Conservation (phyloP, 805 yeast genomes). For the Maudiozyma saulgeensis region DNA sequence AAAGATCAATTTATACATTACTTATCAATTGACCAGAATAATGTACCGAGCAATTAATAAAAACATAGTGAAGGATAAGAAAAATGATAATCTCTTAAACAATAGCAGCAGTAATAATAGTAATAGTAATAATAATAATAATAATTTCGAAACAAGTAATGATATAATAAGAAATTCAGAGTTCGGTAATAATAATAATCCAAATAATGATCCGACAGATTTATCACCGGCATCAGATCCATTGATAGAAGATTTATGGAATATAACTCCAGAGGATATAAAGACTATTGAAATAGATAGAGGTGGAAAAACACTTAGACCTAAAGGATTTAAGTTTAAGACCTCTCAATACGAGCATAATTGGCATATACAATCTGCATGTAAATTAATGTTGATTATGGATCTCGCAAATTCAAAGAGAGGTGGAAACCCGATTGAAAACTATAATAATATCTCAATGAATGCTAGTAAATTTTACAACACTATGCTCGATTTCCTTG, state of each 20-base stretch:
- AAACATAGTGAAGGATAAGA: not conserved
- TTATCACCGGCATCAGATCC: not conserved
- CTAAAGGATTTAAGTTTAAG: conserved; percentile 18
- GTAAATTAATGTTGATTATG: conserved; percentile 46
- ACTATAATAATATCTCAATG: conserved; percentile 23
- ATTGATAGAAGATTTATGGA: conserved; percentile 1
- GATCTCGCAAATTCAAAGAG: conserved; percentile 39
- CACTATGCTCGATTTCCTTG: conserved; percentile 69
- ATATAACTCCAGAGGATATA: not conserved
- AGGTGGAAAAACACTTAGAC: not conserved
- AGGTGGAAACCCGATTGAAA: not conserved
- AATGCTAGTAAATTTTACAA: conserved; percentile 48
- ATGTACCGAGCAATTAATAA: conserved; percentile 15
- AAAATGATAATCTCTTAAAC: not conserved
- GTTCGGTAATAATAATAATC: not conserved
- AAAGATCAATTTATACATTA: conserved; percentile 62
- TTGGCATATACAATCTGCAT: conserved; percentile 72
- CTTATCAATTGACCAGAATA: conserved; percentile 59
- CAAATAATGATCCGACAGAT: not conserved
- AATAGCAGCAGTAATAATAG: not conserved
- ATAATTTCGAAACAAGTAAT: not conserved
- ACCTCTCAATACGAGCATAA: conserved; percentile 52
- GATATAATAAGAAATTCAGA: not conserved
- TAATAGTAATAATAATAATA: not conserved
- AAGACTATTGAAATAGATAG: conserved; percentile 1